Base-by-base conservation (phyloP, 768 basidiomycete species). In the Boletus bicolor region DNA sequence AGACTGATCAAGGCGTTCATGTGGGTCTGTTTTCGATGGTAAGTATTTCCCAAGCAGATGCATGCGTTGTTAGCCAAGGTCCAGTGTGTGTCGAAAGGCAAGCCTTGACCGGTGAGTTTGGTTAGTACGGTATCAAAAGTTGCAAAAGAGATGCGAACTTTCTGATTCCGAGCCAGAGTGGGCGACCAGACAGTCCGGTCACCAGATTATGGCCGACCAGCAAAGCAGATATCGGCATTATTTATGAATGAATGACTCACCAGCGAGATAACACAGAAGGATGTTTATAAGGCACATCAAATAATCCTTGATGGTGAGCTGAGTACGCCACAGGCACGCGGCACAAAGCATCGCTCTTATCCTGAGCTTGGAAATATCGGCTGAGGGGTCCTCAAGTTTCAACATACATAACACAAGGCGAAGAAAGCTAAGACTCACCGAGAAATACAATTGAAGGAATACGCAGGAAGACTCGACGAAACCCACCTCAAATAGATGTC, bases 281-380 rank as follows among this genome's bases (percentile, higher is more conserved):
- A 85, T 83, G 62, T 98, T 98, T 60, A 91, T 74, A 0, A 1
- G 95, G 94, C 3, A 93, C 84, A 24, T 81, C 76, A 72, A 97
- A 94, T 12, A 95, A 76, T 35, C 90, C 88, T 77, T 70, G 34
- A 46, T n/a, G 7, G 7, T 30, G n/a, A 51, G 7, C 14, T 66
- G 19, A 65, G 53, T 19, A 21, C 9, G 10, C 30, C 21, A 17
- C 8, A 19, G 12, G 11, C 76, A 81, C 6, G 21, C 21, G 21
- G 21, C 21, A 24, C 1, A n/a, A 17, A 30, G 2, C 4, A 47
- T 17, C 1, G 60, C 77, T 82, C 64, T 9, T 19, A 19, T 19
- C 19, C 19, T 19, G 19, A 19, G 19, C 19, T 19, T 85, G 90
- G 64, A 93, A 76, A 57, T 77, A 80, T 43, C 77, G 74, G 14